A percentile compares a stretch with the other conserved stretches of the same genome.
These are phyloP conservation scores for Saxophila tyrrhenica DNA, from an alignment of 495 filamentous ascomycete species.

Conservation along the genomic window DNA sequence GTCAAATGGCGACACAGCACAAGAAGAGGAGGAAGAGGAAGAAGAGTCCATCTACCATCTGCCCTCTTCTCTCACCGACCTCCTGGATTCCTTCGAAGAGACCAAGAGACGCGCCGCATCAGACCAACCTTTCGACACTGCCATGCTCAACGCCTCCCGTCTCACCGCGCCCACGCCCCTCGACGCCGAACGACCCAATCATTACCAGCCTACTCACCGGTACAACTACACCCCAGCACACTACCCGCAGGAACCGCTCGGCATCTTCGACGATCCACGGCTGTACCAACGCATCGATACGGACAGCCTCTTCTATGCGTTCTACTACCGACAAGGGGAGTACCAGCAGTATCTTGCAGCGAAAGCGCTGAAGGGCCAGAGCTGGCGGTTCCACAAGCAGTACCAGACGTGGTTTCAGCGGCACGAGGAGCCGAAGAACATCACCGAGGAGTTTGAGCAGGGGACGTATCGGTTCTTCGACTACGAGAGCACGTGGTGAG, in stretches of 20 bases:
- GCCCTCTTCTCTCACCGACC: constrained; percentile 77
- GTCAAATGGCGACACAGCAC: constrained; percentile 43
- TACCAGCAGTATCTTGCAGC: constrained; percentile 96
- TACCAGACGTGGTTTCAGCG: constrained; percentile 99
- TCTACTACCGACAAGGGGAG: constrained; percentile 94
- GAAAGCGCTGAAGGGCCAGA: constrained; percentile 89
- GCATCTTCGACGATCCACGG: constrained; percentile 80
- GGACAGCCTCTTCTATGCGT: constrained; percentile 96
- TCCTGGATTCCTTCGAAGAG: constrained; percentile 79
- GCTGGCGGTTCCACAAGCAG: constrained; percentile 98
- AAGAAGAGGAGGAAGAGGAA: constrained; percentile 37
- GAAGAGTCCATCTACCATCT: constrained; percentile 90
- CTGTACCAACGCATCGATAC: constrained; percentile 84
- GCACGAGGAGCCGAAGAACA: constrained; percentile 95
- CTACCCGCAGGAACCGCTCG: constrained; percentile 82
- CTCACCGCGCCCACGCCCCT: constrained; percentile 56
- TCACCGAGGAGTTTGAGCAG: constrained; percentile 97
- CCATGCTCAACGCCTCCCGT: constrained; percentile 59
- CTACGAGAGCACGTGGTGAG: constrained; percentile 98
- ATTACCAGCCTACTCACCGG: constrained; percentile 70
- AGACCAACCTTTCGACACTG: constrained; percentile 16
- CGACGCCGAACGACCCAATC: constrained; percentile 70
- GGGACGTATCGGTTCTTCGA: constrained; percentile 98
- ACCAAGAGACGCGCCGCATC: constrained; percentile 45
- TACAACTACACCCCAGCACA: constrained; percentile 63